Conservation (phyloP, 768 basidiomycete species). For the Hysterangium stoloniferum region DNA sequence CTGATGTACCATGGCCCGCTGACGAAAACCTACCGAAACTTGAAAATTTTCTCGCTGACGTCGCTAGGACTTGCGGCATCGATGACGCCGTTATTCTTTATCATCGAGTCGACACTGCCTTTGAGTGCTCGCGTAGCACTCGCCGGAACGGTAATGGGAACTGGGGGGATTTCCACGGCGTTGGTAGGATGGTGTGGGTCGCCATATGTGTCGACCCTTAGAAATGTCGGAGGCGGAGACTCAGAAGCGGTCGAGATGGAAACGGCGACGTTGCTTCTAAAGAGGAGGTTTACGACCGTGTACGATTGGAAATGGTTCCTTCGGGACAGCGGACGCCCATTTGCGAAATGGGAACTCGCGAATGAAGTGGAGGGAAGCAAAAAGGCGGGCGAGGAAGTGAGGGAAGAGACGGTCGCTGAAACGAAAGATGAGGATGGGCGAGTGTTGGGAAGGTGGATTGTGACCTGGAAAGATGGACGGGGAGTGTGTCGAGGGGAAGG, state of each 20-base stretch:
- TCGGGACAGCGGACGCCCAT: conserved; percentile 54
- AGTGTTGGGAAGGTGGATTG: conserved; percentile 70
- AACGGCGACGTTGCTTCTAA: conserved; percentile 54
- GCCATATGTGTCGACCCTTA: conserved; percentile 66
- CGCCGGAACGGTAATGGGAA: conserved; percentile 61
- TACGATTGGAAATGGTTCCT: conserved; percentile 65
- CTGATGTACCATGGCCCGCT: conserved; percentile 60
- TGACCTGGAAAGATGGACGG: conserved; percentile 60
- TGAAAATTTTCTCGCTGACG: conserved; percentile 78
- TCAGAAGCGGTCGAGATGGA: conserved; percentile 60
- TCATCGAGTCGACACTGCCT: conserved; percentile 73
- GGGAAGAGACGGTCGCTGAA: conserved; percentile 77
- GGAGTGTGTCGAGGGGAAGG: conserved; percentile 62
- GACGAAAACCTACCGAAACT: conserved; percentile 58
- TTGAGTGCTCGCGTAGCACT: conserved; percentile 58
- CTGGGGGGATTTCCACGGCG: conserved; percentile 65
- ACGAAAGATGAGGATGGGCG: conserved; percentile 51
- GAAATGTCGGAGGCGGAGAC: conserved; percentile 38
- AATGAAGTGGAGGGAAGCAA: conserved; percentile 32
- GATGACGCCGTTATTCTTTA: conserved; percentile 73
- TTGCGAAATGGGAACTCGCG: conserved; percentile 79
- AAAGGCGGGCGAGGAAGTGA: conserved; percentile 34
- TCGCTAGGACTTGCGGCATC: conserved; percentile 63
- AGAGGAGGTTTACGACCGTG: conserved; percentile 57
- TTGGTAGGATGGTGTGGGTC: conserved; percentile 64